Evolutionary conservation across 1,139 yeast genomes (phyloP), one percentile per base, ranked within the genome.

Genomic region (Casaregolazyma lundiana): DNA sequence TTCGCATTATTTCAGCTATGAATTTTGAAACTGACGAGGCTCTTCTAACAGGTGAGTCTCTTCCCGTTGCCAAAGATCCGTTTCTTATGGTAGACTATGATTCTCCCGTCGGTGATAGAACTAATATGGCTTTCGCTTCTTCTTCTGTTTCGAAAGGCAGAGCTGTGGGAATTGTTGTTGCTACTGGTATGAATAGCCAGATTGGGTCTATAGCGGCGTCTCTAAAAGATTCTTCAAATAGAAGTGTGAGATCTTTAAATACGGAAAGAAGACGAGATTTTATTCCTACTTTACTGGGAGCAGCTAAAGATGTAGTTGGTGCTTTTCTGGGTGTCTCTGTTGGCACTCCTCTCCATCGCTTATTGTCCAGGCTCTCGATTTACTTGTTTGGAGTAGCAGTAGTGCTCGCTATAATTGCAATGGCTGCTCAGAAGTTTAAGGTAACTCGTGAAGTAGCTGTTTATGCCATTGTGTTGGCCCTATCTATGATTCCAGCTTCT

Each of bases 21-120:
- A 84, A 84, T 63, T 78, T 84, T 54, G 94, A 84, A 63, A 78
- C 89, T 7, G 94, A 84, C 60, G 94, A 84, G 63, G 90, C 94
- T 6, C 69, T 84, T 45, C 72, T 84, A 48, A 84, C 92, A 2
- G 95, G 94, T 50, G 95, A 85, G 64, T 83, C 92, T 0, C 68
- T 84, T 46, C 92, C 95, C 0, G 79, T 84, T n/a, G 66, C 73
- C 24, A 85, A 85, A 62, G 71, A 74, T 49, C 75, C 72, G 35
- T 59, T 64, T 0, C 65, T 63, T 6, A 63, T 72, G 13, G 80
- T 76, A 57, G 61, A 65, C 2, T 68, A 70, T 44, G 71, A 70
- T 38, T 66, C 79, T 19, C 84, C 90, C 1, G 86, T 84, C 20
- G 94, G 92, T 44, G 94, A 85, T 60, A 72, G 94, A 46, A 66